Percentiles rank a stretch among this genome's conserved stretches.
Conservation (phyloP, 2,329 filamentous ascomycete species). For the Parascedosporium putredinis region DNA sequence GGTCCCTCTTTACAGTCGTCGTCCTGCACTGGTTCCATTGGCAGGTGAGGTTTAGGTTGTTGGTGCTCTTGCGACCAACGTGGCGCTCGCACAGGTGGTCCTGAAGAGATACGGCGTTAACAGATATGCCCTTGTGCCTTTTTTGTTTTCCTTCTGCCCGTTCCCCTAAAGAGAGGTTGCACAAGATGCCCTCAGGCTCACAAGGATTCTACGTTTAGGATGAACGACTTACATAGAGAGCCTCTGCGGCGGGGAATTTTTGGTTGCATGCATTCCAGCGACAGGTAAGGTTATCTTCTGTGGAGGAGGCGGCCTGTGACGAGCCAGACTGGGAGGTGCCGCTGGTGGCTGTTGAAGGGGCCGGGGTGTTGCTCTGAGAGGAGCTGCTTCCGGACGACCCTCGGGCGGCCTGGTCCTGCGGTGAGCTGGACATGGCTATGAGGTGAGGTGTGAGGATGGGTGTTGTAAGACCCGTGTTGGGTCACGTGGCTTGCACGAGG, state of each 20-base stretch:
- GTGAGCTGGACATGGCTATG: constrained; percentile 11
- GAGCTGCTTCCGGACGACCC: constrained; percentile 25
- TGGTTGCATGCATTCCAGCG: constrained; percentile 50
- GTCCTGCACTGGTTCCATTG: constrained; percentile 95
- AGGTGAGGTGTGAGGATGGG: not conserved
- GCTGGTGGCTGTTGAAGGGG: constrained; percentile 37
- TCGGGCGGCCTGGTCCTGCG: constrained; percentile 7
- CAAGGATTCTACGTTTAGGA: no score
- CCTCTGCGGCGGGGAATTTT: constrained; percentile 46
- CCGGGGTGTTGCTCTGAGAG: constrained; percentile 43
- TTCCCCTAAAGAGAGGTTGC: not conserved
- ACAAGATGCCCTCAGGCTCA: no score
- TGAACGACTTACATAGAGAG: constrained; percentile 44
- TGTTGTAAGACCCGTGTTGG: not conserved
- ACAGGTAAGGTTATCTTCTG: constrained; percentile 49
- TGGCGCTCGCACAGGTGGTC: constrained; percentile 98
- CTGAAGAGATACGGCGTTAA: constrained; percentile 34
- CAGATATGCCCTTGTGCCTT: not conserved
- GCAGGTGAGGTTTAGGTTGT: constrained; percentile 95
- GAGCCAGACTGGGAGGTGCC: constrained; percentile 31
- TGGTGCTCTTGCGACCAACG: constrained; percentile 97
- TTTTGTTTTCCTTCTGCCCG: no score
- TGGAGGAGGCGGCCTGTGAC: constrained; percentile 15
- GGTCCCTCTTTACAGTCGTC: constrained; percentile 95
- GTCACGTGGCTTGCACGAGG: not conserved